A percentile compares a stretch with the other conserved stretches of the same genome.
Conservation (phyloP, 129 eudicot genomes). For the Lactuca sativa region DNA sequence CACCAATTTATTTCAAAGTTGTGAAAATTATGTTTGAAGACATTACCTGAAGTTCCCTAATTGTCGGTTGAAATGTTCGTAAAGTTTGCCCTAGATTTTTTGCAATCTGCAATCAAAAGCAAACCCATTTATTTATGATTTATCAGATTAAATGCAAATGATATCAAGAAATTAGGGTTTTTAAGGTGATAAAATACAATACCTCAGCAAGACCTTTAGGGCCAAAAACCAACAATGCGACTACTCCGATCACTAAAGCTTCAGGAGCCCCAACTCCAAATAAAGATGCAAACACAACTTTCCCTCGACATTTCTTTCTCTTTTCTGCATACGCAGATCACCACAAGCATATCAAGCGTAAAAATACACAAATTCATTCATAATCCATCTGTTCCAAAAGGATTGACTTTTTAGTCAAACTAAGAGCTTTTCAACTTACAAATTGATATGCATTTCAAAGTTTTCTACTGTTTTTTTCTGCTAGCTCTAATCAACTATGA, state of each 20-base stretch:
- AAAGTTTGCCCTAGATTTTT: constrained; percentile 81
- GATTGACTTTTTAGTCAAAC: background rate
- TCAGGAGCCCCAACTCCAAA: constrained; percentile 99
- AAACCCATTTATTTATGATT: background rate
- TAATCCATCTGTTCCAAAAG: background rate
- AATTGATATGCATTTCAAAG: background rate
- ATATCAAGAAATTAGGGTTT: background rate
- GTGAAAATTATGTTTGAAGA: background rate
- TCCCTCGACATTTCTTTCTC: constrained; percentile 35
- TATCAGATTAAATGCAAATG: too few species aligned
- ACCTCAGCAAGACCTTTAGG: constrained; percentile 99
- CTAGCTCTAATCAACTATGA: background rate
- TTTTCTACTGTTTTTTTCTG: background rate
- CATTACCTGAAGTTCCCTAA: constrained; percentile 87
- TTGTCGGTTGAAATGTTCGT: constrained; percentile 87
- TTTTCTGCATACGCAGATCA: constrained; percentile 7
- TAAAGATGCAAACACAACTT: constrained; percentile 72
- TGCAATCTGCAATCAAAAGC: constrained; percentile 60
- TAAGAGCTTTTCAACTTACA: background rate
- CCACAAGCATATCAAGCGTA: background rate
- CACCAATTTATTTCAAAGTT: constrained; percentile 4
- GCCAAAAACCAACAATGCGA: constrained; percentile 96
- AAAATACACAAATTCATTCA: background rate
- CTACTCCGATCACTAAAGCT: constrained; percentile 94
- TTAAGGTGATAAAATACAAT: constrained; percentile 3